Evolutionary conservation across 345 rosid species (phyloP).

Genomic region (Dipteronia sinensis): DNA sequence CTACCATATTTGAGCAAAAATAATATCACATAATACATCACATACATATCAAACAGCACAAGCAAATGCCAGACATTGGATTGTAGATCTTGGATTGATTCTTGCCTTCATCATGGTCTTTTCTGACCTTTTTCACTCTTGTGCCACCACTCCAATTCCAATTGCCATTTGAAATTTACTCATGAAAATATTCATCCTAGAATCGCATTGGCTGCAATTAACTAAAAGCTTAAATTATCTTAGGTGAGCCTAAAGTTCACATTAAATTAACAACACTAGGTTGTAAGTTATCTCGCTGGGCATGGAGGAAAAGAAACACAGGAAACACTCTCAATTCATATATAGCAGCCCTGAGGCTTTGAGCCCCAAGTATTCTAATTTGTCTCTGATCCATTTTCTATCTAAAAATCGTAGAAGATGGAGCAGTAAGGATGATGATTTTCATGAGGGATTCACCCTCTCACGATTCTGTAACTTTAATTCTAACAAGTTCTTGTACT

Average conservation of each 20-base stretch:
- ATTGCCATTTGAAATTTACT: not conserved
- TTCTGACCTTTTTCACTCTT: not conserved
- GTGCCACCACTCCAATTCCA: not conserved
- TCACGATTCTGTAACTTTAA: no score
- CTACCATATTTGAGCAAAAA: not conserved
- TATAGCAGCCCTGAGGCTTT: not conserved
- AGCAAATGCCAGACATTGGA: not conserved
- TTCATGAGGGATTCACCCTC: not conserved
- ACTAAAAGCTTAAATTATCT: not conserved
- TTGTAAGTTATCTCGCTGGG: not conserved
- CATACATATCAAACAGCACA: not conserved
- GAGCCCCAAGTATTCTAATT: not conserved
- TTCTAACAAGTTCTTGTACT: not conserved
- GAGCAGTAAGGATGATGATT: not conserved
- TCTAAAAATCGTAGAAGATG: not conserved
- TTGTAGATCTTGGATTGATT: not conserved
- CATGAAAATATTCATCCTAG: not conserved
- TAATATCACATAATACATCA: not conserved
- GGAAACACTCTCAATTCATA: not conserved
- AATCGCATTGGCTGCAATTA: not conserved
- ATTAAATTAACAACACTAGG: not conserved
- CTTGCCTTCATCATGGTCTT: not conserved
- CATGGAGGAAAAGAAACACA: not conserved
- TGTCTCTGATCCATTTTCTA: not conserved
- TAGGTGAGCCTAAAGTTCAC: not conserved